Base-by-base conservation (phyloP, 192 early-diverging fungal species). In the Backusella circina region DNA sequence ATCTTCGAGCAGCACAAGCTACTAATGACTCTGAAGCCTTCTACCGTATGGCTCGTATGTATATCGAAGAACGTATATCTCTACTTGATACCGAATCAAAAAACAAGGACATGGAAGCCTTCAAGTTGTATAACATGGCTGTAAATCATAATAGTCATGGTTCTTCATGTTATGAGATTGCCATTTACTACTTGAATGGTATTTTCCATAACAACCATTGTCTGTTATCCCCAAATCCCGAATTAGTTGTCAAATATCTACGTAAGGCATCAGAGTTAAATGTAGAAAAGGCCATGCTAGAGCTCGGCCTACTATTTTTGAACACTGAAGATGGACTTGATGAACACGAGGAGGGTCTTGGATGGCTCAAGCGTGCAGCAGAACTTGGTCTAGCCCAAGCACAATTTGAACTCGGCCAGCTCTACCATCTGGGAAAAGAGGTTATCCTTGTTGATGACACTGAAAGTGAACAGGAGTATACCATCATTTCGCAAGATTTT, bases 11-110 rank as follows among this genome's bases (percentile, higher is more conserved):
- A 16, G 73, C 80, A 2, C 38, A 61, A 57, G 18, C 35, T 1
- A 72, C 68, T 21, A 73, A 66, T 35, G 80, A 82, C 50, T 4
- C 74, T 7, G 80, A 82, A 47, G 80, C 80, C 16, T 76, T 76
- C 65, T 80, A 73, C 33, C 71, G 72, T 12, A 73, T 80, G 36
- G 79, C 65, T 2, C 75, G 39, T 0, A 67, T 80, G 61, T 65
- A 72, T 21, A 36, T 26, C 15, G 47, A 76, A 67, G 37, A 50
- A 23, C 64, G 50, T 21, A 37, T 67, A 6, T 26, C 64, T 12
- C 57, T 23, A 65, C 31, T 18, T n/a, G 54, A 30, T 5, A 50
- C 73, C 5, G n/a, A 5, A 30, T 44, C n/a, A 3, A 57, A 57
- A 57, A 6, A 74, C 30, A 37, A 65, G 21, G 73, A 74, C 5